Base-by-base conservation (phyloP, 2,329 filamentous ascomycete species). In the Fonsecaea erecta region DNA sequence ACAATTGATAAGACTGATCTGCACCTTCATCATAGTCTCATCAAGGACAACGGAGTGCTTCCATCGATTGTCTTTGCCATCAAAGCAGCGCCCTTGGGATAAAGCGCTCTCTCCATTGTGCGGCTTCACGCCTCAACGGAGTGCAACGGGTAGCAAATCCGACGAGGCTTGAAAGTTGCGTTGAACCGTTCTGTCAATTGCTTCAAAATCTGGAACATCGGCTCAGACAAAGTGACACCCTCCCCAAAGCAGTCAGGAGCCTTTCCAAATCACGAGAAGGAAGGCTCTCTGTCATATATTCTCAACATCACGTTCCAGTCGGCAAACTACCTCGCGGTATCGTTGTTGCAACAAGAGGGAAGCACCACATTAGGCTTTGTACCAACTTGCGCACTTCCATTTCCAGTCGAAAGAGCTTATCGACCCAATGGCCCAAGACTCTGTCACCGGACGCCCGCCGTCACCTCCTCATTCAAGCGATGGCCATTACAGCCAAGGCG, bases 381-480 rank as follows among this genome's bases (percentile, higher is more conserved):
- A 46, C 24, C 40, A 11, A 18, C 40, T 40, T 55, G 6, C n/a
- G 26, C 52, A 26, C 21, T 35, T 30, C n/a, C 32, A 26, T 18
- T 54, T 37, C 24, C 51, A 34, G 24, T 26, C 21, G n/a, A 30
- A 59, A 32, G 18, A 40, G 16, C 54, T 60, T 32, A 35, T 60
- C 52, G 54, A 37, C 60, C 46, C 61, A 63, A 72, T 66, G 64
- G 52, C 52, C 26, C 48, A 63, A 43, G 40, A 56, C 37, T 51
- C 63, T 40, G 34, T 48, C 40, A 64, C 62, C n/a, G 46, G 28
- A 16, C 65, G 60, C 32, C 66, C 68, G 16, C 68, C 64, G 21
- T 71, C 70, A 16, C 68, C 71, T 30, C 69, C 68, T 62, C 70
- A 65, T 54, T 73, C 71, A 26, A 46, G n/a, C 28, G 69, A 69